A percentile compares a stretch with the other conserved stretches of the same genome.
These are phyloP conservation scores for Phytophthora parvispora DNA, from an alignment of 352 stramenopile species.

Conservation along the genomic window DNA sequence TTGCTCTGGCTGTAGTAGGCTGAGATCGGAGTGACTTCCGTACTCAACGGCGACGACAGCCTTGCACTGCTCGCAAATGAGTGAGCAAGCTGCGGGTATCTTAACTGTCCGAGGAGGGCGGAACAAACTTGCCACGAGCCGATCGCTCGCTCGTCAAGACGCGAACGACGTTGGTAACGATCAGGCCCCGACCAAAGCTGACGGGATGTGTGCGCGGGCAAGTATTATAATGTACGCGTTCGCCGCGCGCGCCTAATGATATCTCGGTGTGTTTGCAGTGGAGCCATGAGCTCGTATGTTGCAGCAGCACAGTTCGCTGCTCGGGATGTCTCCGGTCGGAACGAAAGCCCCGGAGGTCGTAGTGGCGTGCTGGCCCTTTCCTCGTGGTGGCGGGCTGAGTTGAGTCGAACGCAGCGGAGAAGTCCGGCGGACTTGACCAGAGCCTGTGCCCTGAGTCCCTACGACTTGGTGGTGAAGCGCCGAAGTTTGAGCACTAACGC, in stretches of 20 bases:
- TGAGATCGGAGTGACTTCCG: slow-evolving; percentile 1
- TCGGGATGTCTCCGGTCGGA: slow-evolving; percentile 11
- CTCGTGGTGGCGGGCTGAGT: slow-evolving; percentile 28
- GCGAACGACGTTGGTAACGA: neutral
- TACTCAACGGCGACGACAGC: neutral
- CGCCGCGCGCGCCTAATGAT: neutral
- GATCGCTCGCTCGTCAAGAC: neutral
- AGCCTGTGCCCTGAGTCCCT: slow-evolving; percentile 9
- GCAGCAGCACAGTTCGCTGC: slow-evolving; percentile 9
- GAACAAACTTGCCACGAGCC: neutral
- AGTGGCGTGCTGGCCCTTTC: slow-evolving; percentile 18
- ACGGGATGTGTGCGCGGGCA: neutral
- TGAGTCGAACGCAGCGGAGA: slow-evolving; percentile 27
- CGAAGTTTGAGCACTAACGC: slow-evolving; percentile 38
- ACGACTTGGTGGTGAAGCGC: slow-evolving; percentile 13
- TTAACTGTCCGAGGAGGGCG: neutral
- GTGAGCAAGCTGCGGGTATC: neutral
- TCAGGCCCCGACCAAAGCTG: neutral
- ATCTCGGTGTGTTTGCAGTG: slow-evolving; percentile 4
- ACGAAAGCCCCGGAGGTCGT: slow-evolving; percentile 17
- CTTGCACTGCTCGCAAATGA: neutral
- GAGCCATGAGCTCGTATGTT: slow-evolving; percentile 10
- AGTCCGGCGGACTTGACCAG: slow-evolving; percentile 43
- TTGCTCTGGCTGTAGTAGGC: neutral
- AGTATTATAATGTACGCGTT: too few relatives aligned